Percentiles rank a stretch among this genome's conserved stretches.
These are phyloP conservation scores for Neostapfia colusana DNA, from an alignment of 176 grass and related monocot species.

Conservation along the genomic window DNA sequence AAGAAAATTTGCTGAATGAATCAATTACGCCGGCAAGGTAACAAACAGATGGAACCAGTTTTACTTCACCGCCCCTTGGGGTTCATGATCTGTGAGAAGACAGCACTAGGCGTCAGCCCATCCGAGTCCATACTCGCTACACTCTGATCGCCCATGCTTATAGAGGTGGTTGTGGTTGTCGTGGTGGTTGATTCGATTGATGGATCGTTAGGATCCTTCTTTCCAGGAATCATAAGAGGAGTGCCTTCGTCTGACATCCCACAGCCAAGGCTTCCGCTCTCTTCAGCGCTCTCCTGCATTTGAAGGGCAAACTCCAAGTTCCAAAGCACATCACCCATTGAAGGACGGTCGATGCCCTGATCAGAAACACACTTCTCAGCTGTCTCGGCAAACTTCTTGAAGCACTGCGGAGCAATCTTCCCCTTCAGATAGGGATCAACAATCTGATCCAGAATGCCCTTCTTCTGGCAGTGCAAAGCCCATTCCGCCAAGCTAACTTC, in stretches of 20 bases:
- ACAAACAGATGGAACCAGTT: not conserved
- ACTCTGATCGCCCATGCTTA: conserved; percentile 75
- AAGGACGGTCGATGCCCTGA: conserved; percentile 69
- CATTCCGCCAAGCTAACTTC: conserved; percentile 95
- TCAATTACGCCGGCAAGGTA: conserved; percentile 34
- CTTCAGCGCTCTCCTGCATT: conserved; percentile 77
- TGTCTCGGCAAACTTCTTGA: conserved; percentile 88
- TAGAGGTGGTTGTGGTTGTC: conserved; percentile 65
- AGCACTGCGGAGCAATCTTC: conserved; percentile 80
- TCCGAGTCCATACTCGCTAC: conserved; percentile 68
- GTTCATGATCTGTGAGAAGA: conserved; percentile 98
- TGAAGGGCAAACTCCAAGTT: conserved; percentile 93
- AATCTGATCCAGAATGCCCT: conserved; percentile 82
- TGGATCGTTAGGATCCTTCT: conserved; percentile 67
- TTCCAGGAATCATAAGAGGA: conserved; percentile 57
- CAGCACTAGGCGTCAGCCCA: conserved; percentile 72
- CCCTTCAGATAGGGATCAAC: conserved; percentile 77
- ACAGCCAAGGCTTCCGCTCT: conserved; percentile 62
- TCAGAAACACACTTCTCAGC: conserved; percentile 94
- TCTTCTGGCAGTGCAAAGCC: conserved; percentile 85
- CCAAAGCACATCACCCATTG: conserved; percentile 94
- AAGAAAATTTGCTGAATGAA: conserved; percentile 47
- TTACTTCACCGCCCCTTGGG: conserved; percentile 82
- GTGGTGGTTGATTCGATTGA: conserved; percentile 61
- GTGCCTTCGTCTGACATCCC: conserved; percentile 59